A percentile compares a stretch with the other conserved stretches of the same genome.
phyloP scores from a whole-genome alignment of 345 rosid genomes.

The Luvunga scandens region DNA sequence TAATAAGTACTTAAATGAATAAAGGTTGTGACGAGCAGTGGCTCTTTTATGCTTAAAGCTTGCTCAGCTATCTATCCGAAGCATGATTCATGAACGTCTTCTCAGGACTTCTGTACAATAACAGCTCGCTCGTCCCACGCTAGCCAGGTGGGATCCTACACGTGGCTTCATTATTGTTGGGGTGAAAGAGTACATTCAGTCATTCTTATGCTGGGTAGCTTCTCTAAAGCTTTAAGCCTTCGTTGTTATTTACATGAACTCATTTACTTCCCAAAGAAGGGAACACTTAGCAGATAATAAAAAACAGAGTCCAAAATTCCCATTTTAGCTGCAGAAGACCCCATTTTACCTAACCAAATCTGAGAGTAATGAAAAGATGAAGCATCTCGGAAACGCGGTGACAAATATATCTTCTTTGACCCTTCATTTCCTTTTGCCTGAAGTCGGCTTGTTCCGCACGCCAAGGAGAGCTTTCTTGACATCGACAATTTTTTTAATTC shows the following conservation, averaged over 20 bases:
- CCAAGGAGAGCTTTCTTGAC: neutral
- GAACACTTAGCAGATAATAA: neutral
- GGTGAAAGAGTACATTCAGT: too few relatives aligned
- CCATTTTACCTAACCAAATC: neutral
- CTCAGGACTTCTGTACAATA: neutral
- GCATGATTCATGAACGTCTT: neutral
- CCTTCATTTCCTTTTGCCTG: neutral
- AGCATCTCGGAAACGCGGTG: neutral
- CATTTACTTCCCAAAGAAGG: neutral
- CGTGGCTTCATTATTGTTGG: too few relatives aligned
- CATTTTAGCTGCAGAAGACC: neutral
- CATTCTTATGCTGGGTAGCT: neutral
- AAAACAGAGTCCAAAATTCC: neutral
- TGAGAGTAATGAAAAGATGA: neutral
- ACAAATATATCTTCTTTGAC: neutral
- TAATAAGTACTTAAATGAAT: neutral
- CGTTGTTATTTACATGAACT: neutral
- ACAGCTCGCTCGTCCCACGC: too few relatives aligned
- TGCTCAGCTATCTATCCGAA: too few relatives aligned
- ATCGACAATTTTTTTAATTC: neutral
- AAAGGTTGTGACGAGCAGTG: neutral
- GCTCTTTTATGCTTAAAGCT: too few relatives aligned
- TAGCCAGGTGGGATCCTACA: too few relatives aligned
- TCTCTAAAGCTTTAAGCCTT: neutral
- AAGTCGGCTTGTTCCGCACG: slow-evolving; percentile 1